Conservation (phyloP, 2,329 filamentous ascomycete genomes). For the Scolecobasidium constrictum region DNA sequence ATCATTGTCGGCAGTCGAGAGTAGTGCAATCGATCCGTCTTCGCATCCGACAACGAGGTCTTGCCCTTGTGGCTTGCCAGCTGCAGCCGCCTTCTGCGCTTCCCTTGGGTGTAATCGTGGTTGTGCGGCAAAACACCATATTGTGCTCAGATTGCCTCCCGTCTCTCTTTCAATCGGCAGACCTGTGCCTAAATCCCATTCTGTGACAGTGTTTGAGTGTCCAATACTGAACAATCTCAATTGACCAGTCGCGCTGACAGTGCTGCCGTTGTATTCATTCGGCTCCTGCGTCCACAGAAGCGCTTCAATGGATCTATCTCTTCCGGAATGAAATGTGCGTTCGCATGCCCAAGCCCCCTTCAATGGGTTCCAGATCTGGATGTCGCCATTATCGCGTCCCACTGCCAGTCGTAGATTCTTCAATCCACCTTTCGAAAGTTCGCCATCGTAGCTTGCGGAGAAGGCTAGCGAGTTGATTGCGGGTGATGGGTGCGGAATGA, state of each 20-base stretch:
- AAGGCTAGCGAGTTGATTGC: constrained; percentile 93
- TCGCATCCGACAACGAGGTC: constrained; percentile 82
- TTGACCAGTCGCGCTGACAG: constrained; percentile 24
- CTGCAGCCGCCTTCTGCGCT: constrained; percentile 12
- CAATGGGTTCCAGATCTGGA: constrained; percentile 93
- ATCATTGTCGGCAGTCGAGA: constrained; percentile 77
- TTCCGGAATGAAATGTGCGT: constrained; percentile 69
- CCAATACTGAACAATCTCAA: constrained; percentile 92
- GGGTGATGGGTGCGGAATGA: constrained; percentile 83
- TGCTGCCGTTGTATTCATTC: constrained; percentile 43
- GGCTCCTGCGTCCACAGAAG: constrained; percentile 69
- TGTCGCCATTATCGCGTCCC: constrained; percentile 86
- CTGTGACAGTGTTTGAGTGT: constrained; percentile 82
- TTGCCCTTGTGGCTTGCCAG: constrained; percentile 23
- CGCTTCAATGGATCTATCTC: constrained; percentile 79
- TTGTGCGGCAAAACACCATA: constrained; percentile 91
- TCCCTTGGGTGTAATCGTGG: constrained; percentile 42
- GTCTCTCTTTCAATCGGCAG: constrained; percentile 63
- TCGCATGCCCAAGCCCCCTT: constrained; percentile 83
- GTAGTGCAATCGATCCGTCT: constrained; percentile 77
- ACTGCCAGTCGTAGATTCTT: constrained; percentile 68
- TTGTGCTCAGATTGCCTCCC: constrained; percentile 86
- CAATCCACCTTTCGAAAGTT: constrained; percentile 25
- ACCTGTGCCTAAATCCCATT: constrained; percentile 83
- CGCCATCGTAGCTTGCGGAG: constrained; percentile 50